phyloP scores from a whole-genome alignment of 768 basidiomycete genomes.

The Mycena kentingensis region DNA sequence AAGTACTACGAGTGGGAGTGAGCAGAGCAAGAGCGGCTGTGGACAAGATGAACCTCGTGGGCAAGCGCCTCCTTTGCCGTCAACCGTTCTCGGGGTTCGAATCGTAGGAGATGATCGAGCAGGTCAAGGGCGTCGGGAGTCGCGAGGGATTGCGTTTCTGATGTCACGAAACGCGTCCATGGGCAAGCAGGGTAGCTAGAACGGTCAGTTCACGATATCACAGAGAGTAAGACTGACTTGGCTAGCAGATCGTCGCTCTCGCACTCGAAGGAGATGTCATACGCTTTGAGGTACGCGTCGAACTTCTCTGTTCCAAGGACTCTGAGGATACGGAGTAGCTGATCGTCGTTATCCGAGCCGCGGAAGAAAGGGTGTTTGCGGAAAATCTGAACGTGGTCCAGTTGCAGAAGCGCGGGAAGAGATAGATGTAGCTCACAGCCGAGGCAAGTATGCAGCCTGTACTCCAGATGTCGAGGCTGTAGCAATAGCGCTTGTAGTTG shows the following conservation, averaged over 20 bases:
- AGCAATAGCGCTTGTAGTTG: conserved; percentile 72
- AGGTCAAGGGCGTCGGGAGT: conserved; percentile 67
- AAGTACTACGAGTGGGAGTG: conserved; percentile 18
- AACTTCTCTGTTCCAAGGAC: conserved; percentile 56
- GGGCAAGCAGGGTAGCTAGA: conserved; percentile 59
- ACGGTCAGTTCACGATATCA: not conserved
- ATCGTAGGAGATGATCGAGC: conserved; percentile 64
- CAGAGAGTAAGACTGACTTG: conserved; percentile 34
- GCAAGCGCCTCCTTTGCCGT: conserved; percentile 68
- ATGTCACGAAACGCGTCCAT: conserved; percentile 64
- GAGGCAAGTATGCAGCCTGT: conserved; percentile 75
- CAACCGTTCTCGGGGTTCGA: conserved; percentile 69
- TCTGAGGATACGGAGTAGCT: conserved; percentile 64
- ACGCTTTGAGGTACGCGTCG: conserved; percentile 58
- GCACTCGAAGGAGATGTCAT: conserved; percentile 67
- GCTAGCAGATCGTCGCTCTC: conserved; percentile 58
- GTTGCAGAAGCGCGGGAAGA: not conserved
- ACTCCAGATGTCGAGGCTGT: conserved; percentile 73
- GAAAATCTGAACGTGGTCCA: conserved; percentile 51
- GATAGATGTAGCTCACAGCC: conserved; percentile 50
- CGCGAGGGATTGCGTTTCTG: conserved; percentile 59
- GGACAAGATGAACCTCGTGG: conserved; percentile 64
- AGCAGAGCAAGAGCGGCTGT: conserved; percentile 33
- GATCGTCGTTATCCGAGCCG: conserved; percentile 73
- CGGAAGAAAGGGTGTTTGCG: conserved; percentile 76